Conservation (phyloP, 257 asterid genomes). For the Fraxinus excelsior region DNA sequence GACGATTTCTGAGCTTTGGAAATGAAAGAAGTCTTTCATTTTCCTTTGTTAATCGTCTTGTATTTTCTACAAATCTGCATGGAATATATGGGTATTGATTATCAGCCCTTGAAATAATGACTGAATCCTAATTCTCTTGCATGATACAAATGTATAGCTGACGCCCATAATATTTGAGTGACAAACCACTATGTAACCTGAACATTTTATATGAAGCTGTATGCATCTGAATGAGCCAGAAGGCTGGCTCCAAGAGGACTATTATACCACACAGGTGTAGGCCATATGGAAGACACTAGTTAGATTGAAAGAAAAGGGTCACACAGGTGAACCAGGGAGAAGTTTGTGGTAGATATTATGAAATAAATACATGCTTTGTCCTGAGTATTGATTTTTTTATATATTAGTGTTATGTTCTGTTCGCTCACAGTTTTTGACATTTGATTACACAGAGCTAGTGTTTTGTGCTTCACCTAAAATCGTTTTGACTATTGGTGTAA, state of each 20-base stretch:
- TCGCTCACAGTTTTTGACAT: not conserved
- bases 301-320: not conserved
- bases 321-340: not conserved
- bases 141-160: not conserved
- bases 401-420: not conserved
- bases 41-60: not conserved
- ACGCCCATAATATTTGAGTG: not conserved
- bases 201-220: not conserved
- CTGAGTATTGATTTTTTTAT: not conserved
- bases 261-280: not conserved
- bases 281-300: not conserved
- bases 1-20: not conserved
- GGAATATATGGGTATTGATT: not conserved
- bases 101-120: not conserved
- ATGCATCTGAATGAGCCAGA: not conserved
- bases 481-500: not conserved
- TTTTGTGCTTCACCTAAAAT: not conserved
- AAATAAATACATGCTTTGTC: conserved; percentile 2
- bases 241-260: not conserved
- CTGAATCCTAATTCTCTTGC: not conserved
- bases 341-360: conserved; percentile 5
- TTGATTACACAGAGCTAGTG: not conserved
- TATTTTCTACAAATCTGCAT: not conserved
- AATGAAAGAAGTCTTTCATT: not conserved
- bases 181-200: not conserved